Evolutionary conservation across 1,139 yeast species (phyloP).

Genomic region (Saccharomyces pastorianus): DNA sequence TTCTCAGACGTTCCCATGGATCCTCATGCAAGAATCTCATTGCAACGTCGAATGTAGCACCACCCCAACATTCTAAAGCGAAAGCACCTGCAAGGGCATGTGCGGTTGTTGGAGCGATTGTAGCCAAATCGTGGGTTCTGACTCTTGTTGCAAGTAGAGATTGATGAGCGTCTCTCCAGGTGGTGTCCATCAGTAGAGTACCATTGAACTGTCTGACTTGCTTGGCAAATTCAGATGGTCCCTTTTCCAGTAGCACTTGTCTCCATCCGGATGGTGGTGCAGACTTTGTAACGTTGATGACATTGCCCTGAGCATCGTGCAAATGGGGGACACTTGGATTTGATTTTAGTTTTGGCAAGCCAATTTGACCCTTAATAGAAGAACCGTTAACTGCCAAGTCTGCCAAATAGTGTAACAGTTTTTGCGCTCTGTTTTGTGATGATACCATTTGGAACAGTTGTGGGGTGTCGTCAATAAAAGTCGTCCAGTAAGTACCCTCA

Average conservation of each 20-base stretch:
- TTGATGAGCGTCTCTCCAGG: constrained; percentile 99
- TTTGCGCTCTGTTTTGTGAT: constrained; percentile 95
- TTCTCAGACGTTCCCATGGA: constrained; percentile 95
- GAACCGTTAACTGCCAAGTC: constrained; percentile 94
- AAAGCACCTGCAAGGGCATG: constrained; percentile 85
- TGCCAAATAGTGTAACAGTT: constrained; percentile 78
- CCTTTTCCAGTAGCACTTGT: constrained; percentile 70
- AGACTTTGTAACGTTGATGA: constrained; percentile 48
- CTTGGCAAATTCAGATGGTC: constrained; percentile 83
- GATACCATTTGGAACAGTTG: constrained; percentile 88
- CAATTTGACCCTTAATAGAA: constrained; percentile 89
- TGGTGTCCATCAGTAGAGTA: constrained; percentile 90
- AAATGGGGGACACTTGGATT: constrained; percentile 71
- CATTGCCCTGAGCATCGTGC: constrained; percentile 47
- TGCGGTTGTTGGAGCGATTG: constrained; percentile 91
- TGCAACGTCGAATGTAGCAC: constrained; percentile 97
- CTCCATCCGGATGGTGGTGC: constrained; percentile 84
- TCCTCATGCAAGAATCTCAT: constrained; percentile 98
- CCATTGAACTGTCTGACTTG: constrained; percentile 81
- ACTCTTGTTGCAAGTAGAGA: constrained; percentile 96
- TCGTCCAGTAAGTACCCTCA: constrained; percentile 90
- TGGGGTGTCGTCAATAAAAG: constrained; percentile 97
- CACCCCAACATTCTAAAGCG: constrained; percentile 99
- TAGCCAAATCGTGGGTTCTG: constrained; percentile 82
- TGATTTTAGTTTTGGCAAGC: constrained; percentile 70